phyloP scores from a whole-genome alignment of 2,329 filamentous ascomycete species.

The Xylaria arbuscula region DNA sequence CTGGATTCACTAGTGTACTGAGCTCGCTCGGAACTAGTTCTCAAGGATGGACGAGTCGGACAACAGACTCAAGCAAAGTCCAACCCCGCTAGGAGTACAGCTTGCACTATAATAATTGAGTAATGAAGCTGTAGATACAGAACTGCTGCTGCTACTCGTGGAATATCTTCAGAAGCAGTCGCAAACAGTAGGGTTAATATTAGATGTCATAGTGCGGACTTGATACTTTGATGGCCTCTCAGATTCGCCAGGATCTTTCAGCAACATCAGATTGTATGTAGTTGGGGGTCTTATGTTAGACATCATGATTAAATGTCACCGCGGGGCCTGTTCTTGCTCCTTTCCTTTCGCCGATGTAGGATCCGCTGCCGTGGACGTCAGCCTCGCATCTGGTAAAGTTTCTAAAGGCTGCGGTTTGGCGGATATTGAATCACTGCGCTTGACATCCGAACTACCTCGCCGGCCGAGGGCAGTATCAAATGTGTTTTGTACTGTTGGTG shows the following conservation, averaged over 20 bases:
- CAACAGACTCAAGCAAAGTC: conserved; percentile 5
- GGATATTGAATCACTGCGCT: conserved; percentile 54
- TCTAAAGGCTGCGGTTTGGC: conserved; percentile 54
- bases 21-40: conserved; percentile 4
- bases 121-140: conserved; percentile 6
- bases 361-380: conserved; percentile 46
- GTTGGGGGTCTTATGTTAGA: conserved; percentile 6
- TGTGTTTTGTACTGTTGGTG: conserved; percentile 66
- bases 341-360: conserved; percentile 38
- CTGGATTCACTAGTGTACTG: conserved; percentile 5
- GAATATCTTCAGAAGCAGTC: neutral
- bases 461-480: conserved; percentile 60
- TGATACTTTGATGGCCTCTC: neutral
- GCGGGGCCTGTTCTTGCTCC: conserved; percentile 30
- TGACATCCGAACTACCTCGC: conserved; percentile 62
- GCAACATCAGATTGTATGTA: conserved; percentile 8
- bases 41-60: neutral
- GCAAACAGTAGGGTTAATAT: neutral
- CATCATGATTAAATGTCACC: conserved; percentile 30
- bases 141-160: conserved; percentile 7
- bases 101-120: conserved; percentile 12
- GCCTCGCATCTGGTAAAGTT: conserved; percentile 54
- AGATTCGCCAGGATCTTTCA: neutral
- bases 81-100: neutral
- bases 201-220: neutral